Percentiles rank a stretch among this genome's conserved stretches.
phyloP scores from a whole-genome alignment of 2,329 filamentous ascomycete species.

The Alternaria infectoria region DNA sequence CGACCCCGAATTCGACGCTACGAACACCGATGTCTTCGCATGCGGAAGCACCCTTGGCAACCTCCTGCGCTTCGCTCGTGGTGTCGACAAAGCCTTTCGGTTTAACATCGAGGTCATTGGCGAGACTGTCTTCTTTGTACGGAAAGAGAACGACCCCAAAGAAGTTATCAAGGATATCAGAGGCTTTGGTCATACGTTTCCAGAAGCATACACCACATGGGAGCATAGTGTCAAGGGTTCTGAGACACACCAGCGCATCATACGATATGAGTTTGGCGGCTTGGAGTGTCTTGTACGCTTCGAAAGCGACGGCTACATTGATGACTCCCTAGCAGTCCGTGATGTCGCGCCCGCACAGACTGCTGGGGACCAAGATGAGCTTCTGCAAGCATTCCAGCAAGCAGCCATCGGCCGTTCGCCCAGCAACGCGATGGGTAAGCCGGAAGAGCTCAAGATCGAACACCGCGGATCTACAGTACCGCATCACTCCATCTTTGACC shows the following conservation, averaged over 20 bases:
- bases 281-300: constrained; percentile 61
- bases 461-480: constrained; percentile 38
- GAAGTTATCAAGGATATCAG: constrained; percentile 62
- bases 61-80: constrained; percentile 63
- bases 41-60: constrained; percentile 68
- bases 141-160: constrained; percentile 65
- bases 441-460: constrained; percentile 22
- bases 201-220: constrained; percentile 71
- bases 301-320: constrained; percentile 64
- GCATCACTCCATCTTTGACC: constrained; percentile 57
- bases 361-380: constrained; percentile 3
- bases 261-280: constrained; percentile 64
- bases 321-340: neutral
- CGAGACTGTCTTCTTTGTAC: constrained; percentile 67
- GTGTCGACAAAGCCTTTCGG: constrained; percentile 59
- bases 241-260: constrained; percentile 66
- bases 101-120: constrained; percentile 64
- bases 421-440: neutral
- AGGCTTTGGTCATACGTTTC: constrained; percentile 72
- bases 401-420: constrained; percentile 10
- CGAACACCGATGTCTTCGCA: constrained; percentile 61
- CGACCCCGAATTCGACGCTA: constrained; percentile 45
- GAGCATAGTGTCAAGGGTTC: constrained; percentile 61
- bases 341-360: neutral
- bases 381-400: constrained; percentile 17